Base-by-base conservation (phyloP, 768 basidiomycete genomes). In the Psilocybe cubensis region DNA sequence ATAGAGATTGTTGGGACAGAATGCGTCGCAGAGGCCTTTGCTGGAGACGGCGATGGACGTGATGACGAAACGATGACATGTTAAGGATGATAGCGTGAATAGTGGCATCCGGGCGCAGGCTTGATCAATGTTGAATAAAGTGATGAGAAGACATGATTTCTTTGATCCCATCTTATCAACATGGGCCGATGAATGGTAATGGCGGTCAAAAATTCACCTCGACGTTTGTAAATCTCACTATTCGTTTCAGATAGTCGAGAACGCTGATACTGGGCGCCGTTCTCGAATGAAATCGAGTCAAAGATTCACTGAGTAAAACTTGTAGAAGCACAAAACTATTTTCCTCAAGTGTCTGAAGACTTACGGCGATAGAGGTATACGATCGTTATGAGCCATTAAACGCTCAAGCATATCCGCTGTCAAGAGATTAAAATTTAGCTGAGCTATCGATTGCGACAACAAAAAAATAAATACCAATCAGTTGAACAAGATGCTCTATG, bases 1-100 rank as follows among this genome's bases (percentile, higher is more conserved):
- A 75, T 98, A 98, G 68, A 96, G 86, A 55, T 83, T 85, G 72
- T 98, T 98, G 46, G 92, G 94, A 76, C 92, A 96, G 72, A 98
- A 98, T 18, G 87, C 85, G 76, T 99, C 97, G 73, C 92, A 96
- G 43, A 98, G 86, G 0, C 94, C 94, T 74, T 99, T 98, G 77
- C 88, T 91, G 60, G 93, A 90, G 57, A 95, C 93, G 27, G 92
- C 86, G 72, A 98, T 89, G 64, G 94, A 87, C 43, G 96, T 84
- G 76, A 98, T 98, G 69, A 98, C 82, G 76, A 99, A 98, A 58
- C 97, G 94, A 76, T 99, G 97, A 68, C 94, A 94, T 21, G 96
- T 98, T 67, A 98, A 86, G 33, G 95, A 96, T 33, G 94, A 93
- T 62, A 99, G 84, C 47, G 91, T 96, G 81, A 98, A 99, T 29